Evolutionary conservation across 106 monocot species (phyloP), one percentile per base, ranked within the genome.

Genomic region (Allium fistulosum): DNA sequence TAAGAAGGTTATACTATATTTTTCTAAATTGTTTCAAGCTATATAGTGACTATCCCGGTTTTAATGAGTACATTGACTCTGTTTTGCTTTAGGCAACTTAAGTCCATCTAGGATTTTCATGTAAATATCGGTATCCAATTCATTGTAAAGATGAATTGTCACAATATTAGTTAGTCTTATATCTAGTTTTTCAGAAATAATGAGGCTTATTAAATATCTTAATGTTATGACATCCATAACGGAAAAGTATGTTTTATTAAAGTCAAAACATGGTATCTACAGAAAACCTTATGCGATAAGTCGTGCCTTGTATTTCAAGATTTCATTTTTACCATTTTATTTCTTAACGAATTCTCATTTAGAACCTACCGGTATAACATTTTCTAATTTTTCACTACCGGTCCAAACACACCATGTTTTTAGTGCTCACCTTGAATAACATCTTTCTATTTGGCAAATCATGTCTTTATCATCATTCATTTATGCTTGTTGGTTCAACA

Each of bases 301-400:
- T 52, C 67, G 50, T 22, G 18, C 67, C 50, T 67, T 22, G 14
- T 53, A 52, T 9, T 10, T 51, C 6, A 52, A 26, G 14, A 67
- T 8, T n/a, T 65, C 65, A 15, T 69, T 69, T 7, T 69, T 69
- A 13, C 53, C 69, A 57, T 69, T 69, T 26, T 3, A 1, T 62
- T 58, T 6, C 13, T 1, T 0, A 1, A 58, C 8, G 12, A 58
- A n/a, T 11, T 7, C 58, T 18, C 15, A 58, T 58, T 58, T 58
- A 18, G 4, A 58, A 16, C 58, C 12, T 3, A 58, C 58, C 0
- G 58, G 0, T 58, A 1, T 58, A 7, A 58, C 58, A 14, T 7
- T 11, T 14, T 14, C 0, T 16, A 1, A 11, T 14, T 15, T 58
- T 6, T 15, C 17, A 9, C 3, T 11, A 58, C 13, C 7, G 1